These are phyloP conservation scores for Pseudopyrenochaeta lycopersici DNA, from an alignment of 2,329 filamentous ascomycete species.

Conservation along the genomic window DNA sequence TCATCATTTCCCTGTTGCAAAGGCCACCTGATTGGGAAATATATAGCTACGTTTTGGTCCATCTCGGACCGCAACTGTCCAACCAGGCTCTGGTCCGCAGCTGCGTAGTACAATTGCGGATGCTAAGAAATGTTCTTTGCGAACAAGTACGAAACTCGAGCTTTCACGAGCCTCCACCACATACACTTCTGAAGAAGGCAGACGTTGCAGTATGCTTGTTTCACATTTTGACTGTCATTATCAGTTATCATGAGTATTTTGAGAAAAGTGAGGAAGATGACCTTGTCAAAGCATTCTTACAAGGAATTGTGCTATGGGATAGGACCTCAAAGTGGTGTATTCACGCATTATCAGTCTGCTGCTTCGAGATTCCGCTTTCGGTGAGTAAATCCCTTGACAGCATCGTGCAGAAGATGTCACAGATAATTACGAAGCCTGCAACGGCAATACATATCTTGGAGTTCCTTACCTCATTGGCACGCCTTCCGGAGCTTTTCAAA, in stretches of 20 bases:
- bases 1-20: conserved; percentile 76
- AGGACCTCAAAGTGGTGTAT: conserved; percentile 92
- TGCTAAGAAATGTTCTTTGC: conserved; percentile 78
- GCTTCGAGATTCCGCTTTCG: conserved; percentile 89
- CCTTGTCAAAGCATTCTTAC: conserved; percentile 84
- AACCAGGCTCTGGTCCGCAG: conserved; percentile 87
- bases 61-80: conserved; percentile 85
- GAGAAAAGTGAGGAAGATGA: conserved; percentile 87
- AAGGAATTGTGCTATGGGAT: conserved; percentile 84
- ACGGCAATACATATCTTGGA: conserved; percentile 95
- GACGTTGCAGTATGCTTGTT: conserved; percentile 91
- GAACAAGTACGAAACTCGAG: conserved; percentile 80
- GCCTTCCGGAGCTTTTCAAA: conserved; percentile 83
- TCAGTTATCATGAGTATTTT: conserved; percentile 90
- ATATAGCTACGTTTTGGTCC: conserved; percentile 88
- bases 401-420: conserved; percentile 91
- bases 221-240: conserved; percentile 83
- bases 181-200: conserved; percentile 82
- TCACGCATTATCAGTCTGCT: conserved; percentile 92
- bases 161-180: conserved; percentile 81
- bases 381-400: conserved; percentile 85
- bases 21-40: conserved; percentile 86
- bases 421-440: conserved; percentile 92
- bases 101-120: conserved; percentile 77
- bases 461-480: conserved; percentile 88